Conservation (phyloP, 441 rosid genomes). For the Melianthus villosus region DNA sequence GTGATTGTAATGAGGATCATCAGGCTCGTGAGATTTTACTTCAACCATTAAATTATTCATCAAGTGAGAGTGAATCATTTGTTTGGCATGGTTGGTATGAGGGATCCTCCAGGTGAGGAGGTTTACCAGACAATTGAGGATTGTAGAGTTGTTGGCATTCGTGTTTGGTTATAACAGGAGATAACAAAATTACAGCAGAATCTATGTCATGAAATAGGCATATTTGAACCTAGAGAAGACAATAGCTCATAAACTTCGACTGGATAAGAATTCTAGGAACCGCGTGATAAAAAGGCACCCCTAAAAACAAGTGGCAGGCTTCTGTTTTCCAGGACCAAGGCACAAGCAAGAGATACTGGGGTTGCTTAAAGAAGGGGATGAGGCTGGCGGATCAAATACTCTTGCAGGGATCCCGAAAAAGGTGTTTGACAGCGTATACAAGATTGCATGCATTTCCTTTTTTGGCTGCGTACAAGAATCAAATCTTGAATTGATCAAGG, state of each 20-base stretch:
- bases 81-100: slow-evolving; percentile 68
- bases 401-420: no score
- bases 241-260: slow-evolving; percentile 56
- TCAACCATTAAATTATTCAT: slow-evolving; percentile 53
- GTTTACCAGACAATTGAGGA: slow-evolving; percentile 83
- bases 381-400: no score
- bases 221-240: slow-evolving; percentile 51
- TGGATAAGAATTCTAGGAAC: slow-evolving; percentile 65
- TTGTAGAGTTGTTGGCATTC: slow-evolving; percentile 86
- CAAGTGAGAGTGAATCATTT: slow-evolving; percentile 60
- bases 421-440: no score
- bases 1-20: slow-evolving; percentile 32
- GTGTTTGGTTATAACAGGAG: slow-evolving; percentile 95
- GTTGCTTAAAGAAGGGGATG: slow-evolving; percentile 85
- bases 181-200: slow-evolving; percentile 86
- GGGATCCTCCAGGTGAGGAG: slow-evolving; percentile 96
- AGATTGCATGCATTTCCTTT: no score
- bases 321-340: slow-evolving; percentile 74
- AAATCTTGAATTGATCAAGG: no score
- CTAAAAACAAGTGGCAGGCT: slow-evolving; percentile 64
- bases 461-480: no score
- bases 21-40: slow-evolving; percentile 74
- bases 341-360: slow-evolving; percentile 96
- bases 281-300: slow-evolving; percentile 34
- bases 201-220: slow-evolving; percentile 89